Evolutionary conservation across 208 protist genomes (phyloP).

Genomic region (Porcisia hertigi): DNA sequence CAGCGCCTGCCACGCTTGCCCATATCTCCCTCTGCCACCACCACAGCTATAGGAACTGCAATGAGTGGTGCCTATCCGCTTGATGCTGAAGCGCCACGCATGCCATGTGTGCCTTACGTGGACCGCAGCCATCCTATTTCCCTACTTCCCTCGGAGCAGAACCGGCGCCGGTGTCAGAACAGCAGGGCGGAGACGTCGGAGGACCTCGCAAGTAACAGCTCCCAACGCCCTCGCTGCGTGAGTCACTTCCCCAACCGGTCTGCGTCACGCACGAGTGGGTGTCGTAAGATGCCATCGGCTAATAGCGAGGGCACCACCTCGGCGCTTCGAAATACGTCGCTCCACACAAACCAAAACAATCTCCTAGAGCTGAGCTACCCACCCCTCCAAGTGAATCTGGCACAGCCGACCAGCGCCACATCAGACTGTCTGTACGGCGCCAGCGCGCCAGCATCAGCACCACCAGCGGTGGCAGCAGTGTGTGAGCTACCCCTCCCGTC

Average conservation of each 20-base stretch:
- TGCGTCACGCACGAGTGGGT: background rate
- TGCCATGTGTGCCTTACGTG: background rate
- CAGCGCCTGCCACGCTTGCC: background rate
- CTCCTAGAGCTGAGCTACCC: constrained; percentile 26
- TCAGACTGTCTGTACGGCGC: constrained; percentile 7
- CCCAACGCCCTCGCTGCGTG: background rate
- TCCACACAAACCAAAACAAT: constrained; percentile 10
- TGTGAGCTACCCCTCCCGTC: background rate
- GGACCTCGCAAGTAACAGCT: constrained; percentile 5
- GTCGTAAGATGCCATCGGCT: constrained; percentile 1
- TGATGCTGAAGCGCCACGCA: constrained; percentile 10
- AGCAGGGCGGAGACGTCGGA: constrained; percentile 4
- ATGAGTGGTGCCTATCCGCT: background rate
- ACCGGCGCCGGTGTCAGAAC: background rate
- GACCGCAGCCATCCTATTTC: background rate
- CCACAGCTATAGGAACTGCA: background rate
- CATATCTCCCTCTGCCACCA: background rate
- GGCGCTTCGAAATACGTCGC: background rate
- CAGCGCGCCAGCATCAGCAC: background rate
- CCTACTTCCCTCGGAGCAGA: background rate
- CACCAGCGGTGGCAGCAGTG: background rate
- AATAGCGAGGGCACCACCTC: constrained; percentile 4
- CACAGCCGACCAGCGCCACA: constrained; percentile 1
- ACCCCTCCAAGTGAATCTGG: constrained; percentile 19
- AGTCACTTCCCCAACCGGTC: background rate